Evolutionary conservation across 768 basidiomycete species (phyloP), one percentile per base, ranked within the genome.

Genomic region (Phylloporus arenicola): DNA sequence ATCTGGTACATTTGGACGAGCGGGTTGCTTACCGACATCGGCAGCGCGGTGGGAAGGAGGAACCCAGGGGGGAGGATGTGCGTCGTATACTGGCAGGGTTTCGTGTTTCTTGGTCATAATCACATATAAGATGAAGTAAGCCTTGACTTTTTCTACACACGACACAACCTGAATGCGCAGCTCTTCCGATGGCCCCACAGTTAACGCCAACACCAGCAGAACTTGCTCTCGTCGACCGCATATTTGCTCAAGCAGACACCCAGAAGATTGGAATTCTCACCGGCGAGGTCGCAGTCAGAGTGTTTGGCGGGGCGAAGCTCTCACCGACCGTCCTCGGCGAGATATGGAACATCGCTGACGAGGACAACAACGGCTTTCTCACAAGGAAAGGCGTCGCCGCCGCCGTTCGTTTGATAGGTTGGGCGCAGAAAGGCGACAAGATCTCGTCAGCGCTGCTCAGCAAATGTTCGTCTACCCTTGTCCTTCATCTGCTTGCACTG

Each of bases 321-420:
- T 71, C 82, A 34, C 84, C 91, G 9, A 72, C 78, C 16, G 77
- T 79, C 31, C 82, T 99, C 54, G 91, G 94, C 40, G 91, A 96
- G 72, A 86, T 99, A 56, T 99, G 96, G 95, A 80, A 75, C 52
- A 72, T 98, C 51, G 85, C 92, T 44, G 96, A 99, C 73, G 84
- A 88, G 48, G 85, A 93, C 29, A 94, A 97, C 74, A 89, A 89
- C 53, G 96, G 96, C 2, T 92, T 85, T 72, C 79, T 99, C 47
- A 85, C 92, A 11, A 83, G 80, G 57, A 93, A 90, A 63, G 88
- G 89, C 39, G 89, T 92, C 59, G 84, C 91, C 16, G 75, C 88
- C 53, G 93, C 90, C 24, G 75, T 95, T n/a, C 78, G 96, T 50
- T 76, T 98, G 45, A 92, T 99, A 54, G 92, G 88, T 4, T 89